Evolutionary conservation across 371 early-diverging fungal genomes (phyloP), one percentile per base, ranked within the genome.

Genomic region (Mucor velutinosus): DNA sequence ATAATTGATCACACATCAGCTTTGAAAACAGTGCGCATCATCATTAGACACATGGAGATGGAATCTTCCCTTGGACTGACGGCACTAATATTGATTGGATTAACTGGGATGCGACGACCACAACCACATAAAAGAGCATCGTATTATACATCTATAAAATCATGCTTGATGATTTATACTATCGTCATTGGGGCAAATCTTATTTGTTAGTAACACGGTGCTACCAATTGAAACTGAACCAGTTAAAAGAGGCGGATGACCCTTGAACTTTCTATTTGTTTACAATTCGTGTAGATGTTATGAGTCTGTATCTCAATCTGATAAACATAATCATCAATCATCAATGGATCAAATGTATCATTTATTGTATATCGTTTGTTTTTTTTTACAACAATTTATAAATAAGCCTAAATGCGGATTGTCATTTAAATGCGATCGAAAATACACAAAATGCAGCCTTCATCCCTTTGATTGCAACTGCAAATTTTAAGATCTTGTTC

Each of bases 241-340:
- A 58, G 19, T 58, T 35, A 58, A 35, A 58, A 19, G n/a, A 2
- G 4, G 10, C 11, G 4, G 12, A 37, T 58, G 58, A 58, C 58
- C 58, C 58, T 35, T 58, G 58, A 37, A 37, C 12, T 11, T 35
- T 27, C 14, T 58, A 32, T 56, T 56, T 56, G 56, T 56, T 56
- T 32, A 32, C 25, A 23, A 37, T 37, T 37, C 12, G 37, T 51
- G 14, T 25, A 51, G 45, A 23, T 37, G 14, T 56, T 56, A 27
- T 30, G 29, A 32, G 58, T 58, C 58, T 58, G 58, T 32, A 58
- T 58, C 58, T 58, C 29, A 58, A 58, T 58, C 58, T 58, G 58
- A 58, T 58, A 58, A 56, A 56, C 29, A 56, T 3, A 56, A 56
- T 56, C 15, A 15, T 7, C 29, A 5, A 1, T 8, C 15, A 55